phyloP scores from a whole-genome alignment of 1,284 basidiomycete genomes.

The Anthracocystis walkeri region DNA sequence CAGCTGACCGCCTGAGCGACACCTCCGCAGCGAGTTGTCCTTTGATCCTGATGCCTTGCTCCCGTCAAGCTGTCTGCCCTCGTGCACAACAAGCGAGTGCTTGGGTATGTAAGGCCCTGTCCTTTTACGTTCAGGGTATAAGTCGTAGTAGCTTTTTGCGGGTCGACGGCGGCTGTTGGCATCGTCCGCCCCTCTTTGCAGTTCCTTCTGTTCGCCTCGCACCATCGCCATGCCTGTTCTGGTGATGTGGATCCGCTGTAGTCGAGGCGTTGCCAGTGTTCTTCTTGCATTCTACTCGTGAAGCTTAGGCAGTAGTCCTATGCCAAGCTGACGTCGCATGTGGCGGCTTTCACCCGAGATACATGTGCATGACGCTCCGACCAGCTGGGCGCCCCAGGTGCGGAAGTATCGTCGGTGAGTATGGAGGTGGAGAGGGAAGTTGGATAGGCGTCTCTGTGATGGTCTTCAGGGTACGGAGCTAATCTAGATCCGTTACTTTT shows the following conservation, averaged over 20 bases:
- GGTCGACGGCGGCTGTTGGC: conserved; percentile 2
- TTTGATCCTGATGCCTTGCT: background rate
- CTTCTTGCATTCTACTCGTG: background rate
- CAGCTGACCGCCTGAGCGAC: conserved; percentile 21
- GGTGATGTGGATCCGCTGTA: too few relatives aligned
- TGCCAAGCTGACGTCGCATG: background rate
- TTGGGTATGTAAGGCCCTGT: conserved; percentile 54
- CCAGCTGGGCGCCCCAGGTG: background rate
- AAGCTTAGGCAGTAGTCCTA: background rate
- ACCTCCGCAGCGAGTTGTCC: background rate
- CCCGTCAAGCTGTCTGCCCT: background rate
- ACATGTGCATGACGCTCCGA: background rate
- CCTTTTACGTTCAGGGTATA: conserved; percentile 54
- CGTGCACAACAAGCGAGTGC: conserved; percentile 21
- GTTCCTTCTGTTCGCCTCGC: background rate
- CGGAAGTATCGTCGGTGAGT: background rate
- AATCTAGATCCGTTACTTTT: background rate
- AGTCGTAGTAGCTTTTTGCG: conserved; percentile 52
- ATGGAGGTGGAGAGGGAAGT: background rate
- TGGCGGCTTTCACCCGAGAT: background rate
- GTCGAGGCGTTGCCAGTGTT: background rate
- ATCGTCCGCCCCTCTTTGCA: background rate
- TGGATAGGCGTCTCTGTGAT: background rate
- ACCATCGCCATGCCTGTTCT: background rate
- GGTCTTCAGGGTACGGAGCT: background rate